Percentiles rank a stretch among this genome's conserved stretches.
Evolutionary conservation across 2,329 filamentous ascomycete genomes (phyloP).

Genomic region (Hypocreales sp.): DNA sequence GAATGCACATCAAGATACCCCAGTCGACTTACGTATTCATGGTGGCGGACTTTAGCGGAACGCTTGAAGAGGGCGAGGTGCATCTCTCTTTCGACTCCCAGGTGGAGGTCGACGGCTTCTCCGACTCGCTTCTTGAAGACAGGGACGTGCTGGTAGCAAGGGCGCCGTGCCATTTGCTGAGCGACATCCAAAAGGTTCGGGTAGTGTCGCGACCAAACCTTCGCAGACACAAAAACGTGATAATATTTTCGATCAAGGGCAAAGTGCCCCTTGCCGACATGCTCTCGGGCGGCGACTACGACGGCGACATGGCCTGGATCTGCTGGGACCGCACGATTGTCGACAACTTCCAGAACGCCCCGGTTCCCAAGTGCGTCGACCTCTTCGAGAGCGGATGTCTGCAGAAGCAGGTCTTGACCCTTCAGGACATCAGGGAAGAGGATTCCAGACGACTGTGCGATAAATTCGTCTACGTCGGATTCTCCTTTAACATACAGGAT

Average conservation of each 20-base stretch:
- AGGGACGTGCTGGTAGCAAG: constrained; percentile 52
- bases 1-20: constrained; percentile 44
- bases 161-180: constrained; percentile 52
- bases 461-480: constrained; percentile 34
- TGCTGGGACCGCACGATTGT: constrained; percentile 59
- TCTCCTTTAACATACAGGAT: constrained; percentile 41
- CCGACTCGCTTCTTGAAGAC: constrained; percentile 36
- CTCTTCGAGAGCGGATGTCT: constrained; percentile 32
- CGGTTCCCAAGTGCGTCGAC: constrained; percentile 16
- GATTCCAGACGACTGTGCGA: constrained; percentile 11
- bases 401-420: constrained; percentile 27
- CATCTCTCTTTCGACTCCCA: constrained; percentile 52
- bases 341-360: constrained; percentile 48
- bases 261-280: constrained; percentile 48
- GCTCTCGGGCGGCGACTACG: constrained; percentile 67
- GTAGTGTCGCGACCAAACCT: constrained; percentile 44
- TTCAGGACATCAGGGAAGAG: constrained; percentile 24
- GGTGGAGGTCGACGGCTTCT: constrained; percentile 40
- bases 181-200: constrained; percentile 56
- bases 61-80: constrained; percentile 49
- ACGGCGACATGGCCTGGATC: constrained; percentile 65
- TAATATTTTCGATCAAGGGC: constrained; percentile 58
- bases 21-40: constrained; percentile 50
- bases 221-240: constrained; percentile 57
- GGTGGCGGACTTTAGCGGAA: constrained; percentile 48